These are phyloP conservation scores for Globisporangium spiculum DNA, from an alignment of 352 stramenopile genomes.

Conservation along the genomic window DNA sequence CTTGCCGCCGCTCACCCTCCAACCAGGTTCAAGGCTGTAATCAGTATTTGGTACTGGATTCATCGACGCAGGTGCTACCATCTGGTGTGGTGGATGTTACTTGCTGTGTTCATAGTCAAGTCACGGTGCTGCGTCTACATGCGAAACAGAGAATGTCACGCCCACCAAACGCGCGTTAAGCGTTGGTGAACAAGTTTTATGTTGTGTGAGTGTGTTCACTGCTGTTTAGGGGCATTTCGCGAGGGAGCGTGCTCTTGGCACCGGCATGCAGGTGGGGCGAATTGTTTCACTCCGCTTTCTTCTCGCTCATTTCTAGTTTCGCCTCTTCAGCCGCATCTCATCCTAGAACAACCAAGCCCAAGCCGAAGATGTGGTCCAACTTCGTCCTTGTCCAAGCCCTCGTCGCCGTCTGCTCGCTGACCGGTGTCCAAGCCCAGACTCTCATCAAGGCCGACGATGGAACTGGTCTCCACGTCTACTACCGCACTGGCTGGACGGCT, in stretches of 20 bases:
- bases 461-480: constrained; percentile 45
- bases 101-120: constrained; percentile 6
- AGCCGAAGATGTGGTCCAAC: constrained; percentile 14
- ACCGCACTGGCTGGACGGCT: constrained; percentile 38
- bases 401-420: constrained; percentile 17
- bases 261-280: neutral
- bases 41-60: constrained; percentile 12
- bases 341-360: constrained; percentile 6
- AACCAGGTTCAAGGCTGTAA: constrained; percentile 13
- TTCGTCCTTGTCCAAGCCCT: constrained; percentile 8
- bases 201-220: neutral
- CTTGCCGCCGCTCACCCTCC: neutral
- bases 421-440: constrained; percentile 26
- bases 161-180: neutral
- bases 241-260: neutral
- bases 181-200: neutral
- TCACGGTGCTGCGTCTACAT: neutral
- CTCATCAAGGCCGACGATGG: constrained; percentile 34
- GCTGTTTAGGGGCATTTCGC: neutral
- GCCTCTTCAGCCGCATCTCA: constrained; percentile 1
- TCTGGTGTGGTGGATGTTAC: constrained; percentile 1
- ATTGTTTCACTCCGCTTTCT: neutral
- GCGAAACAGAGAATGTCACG: neutral
- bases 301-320: constrained; percentile 12
- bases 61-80: constrained; percentile 3